A percentile compares a stretch with the other conserved stretches of the same genome.
Evolutionary conservation across 441 rosid species (phyloP).

Genomic region (Isatis lusitanica): DNA sequence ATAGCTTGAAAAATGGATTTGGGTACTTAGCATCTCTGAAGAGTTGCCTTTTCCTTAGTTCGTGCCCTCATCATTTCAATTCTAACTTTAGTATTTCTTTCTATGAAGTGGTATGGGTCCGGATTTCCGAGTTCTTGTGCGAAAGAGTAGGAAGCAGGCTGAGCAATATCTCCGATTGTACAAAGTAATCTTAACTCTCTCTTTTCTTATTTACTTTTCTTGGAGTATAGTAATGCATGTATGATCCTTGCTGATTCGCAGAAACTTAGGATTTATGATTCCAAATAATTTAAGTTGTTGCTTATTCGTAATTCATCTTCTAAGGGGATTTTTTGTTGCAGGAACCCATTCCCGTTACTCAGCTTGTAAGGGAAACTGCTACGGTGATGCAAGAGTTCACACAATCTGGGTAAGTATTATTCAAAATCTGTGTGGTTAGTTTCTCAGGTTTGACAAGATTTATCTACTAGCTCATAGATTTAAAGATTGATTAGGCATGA

Average conservation of each 20-base stretch:
- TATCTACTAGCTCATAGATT: neutral
- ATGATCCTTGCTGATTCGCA: slow-evolving; percentile 1
- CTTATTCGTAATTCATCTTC: neutral
- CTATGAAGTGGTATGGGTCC: slow-evolving; percentile 97
- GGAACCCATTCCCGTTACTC: slow-evolving; percentile 94
- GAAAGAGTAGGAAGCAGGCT: slow-evolving; percentile 98
- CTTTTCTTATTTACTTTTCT: neutral
- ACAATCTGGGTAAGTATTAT: slow-evolving; percentile 76
- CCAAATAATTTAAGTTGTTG: neutral
- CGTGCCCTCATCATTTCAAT: neutral
- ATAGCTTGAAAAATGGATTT: neutral
- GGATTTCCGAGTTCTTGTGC: slow-evolving; percentile 91
- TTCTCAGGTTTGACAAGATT: neutral
- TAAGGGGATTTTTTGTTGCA: slow-evolving; percentile 14
- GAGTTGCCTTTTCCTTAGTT: neutral
- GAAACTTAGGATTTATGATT: neutral
- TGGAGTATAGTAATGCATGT: neutral
- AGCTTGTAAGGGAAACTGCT: slow-evolving; percentile 96
- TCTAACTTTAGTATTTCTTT: slow-evolving; percentile 13
- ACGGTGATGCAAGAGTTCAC: slow-evolving; percentile 99
- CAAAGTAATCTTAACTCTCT: slow-evolving; percentile 50
- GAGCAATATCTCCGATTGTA: slow-evolving; percentile 92
- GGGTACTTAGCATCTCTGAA: neutral
- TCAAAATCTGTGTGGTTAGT: neutral
- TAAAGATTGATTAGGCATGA: slow-evolving; percentile 5